Conservation (phyloP, 2,329 filamentous ascomycete genomes). For the Aspergillus japonicus region DNA sequence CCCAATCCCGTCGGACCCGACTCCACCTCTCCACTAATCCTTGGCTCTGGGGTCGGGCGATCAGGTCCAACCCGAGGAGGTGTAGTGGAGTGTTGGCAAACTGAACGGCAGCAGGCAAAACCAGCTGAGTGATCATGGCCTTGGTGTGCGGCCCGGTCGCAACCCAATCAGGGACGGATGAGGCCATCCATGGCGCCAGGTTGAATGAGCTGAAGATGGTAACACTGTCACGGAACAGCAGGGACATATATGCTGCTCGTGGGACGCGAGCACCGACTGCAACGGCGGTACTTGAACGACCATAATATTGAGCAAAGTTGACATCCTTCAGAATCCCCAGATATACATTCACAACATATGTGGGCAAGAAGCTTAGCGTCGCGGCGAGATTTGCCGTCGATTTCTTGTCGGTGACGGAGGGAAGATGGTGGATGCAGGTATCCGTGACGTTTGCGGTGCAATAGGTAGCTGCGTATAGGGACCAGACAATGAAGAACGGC, state of each 20-base stretch:
- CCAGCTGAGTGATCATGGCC: slow-evolving; percentile 61
- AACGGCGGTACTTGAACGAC: slow-evolving; percentile 28
- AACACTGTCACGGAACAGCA: slow-evolving; percentile 74
- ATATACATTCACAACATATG: slow-evolving; percentile 32
- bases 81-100: slow-evolving; percentile 77
- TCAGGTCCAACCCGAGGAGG: slow-evolving; percentile 74
- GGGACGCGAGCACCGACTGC: neutral
- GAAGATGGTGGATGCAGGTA: slow-evolving; percentile 63
- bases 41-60: neutral
- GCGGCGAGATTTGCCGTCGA: slow-evolving; percentile 50
- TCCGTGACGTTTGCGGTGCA: slow-evolving; percentile 80
- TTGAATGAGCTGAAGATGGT: slow-evolving; percentile 66
- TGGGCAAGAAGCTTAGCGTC: slow-evolving; percentile 63
- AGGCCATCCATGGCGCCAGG: slow-evolving; percentile 24
- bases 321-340: slow-evolving; percentile 34
- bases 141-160: slow-evolving; percentile 22
- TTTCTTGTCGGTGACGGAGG: neutral
- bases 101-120: slow-evolving; percentile 74
- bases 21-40: neutral
- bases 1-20: neutral
- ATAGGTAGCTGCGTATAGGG: slow-evolving; percentile 80
- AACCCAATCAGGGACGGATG: slow-evolving; percentile 24
- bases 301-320: slow-evolving; percentile 65
- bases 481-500: slow-evolving; percentile 40
- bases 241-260: slow-evolving; percentile 37